Base-by-base conservation (phyloP, 2,329 filamentous ascomycete genomes). In the Trichoderma lentiforme region DNA sequence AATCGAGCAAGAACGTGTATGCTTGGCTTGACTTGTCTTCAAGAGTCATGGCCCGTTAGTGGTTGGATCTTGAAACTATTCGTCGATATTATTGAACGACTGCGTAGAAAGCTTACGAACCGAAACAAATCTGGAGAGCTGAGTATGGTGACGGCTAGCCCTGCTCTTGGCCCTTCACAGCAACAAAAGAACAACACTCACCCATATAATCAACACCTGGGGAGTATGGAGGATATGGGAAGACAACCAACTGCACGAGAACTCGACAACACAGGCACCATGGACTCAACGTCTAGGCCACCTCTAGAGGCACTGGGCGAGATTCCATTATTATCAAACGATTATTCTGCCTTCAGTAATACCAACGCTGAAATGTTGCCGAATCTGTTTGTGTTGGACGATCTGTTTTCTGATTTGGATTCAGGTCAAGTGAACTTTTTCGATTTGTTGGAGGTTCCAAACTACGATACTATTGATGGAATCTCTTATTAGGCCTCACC, bases 51-150 rank as follows among this genome's bases (percentile, higher is more conserved):
- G 62, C 62, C 62, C 12, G 62, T 65, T 15, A 65, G 62, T 12
- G 62, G 62, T 21, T 65, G 62, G 62, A 65, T 65, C 24, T 21
- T 65, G n/a, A 65, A 65, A 6, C 21, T 65, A 32, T 65, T 65
- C 6, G 62, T 65, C 4, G 62, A 65, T 7, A 65, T 65, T 51
- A 65, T 65, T 28, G 62, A 65, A 51, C 36, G 62, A 11, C 62
- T 65, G 6, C 62, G 62, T 21, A 34, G 43, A 9, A 65, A 30
- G 62, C 62, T 65, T 47, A 65, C 62, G 6, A 65, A 65, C 28
- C 28, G 62, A 32, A 65, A 47, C n/a, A 65, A 24, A 7, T 65
- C 39, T 24, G 39, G 39, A 11, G 62, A 65, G n/a, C n/a, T 53
- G 6, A 65, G 62, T n/a, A 53, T 28, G 14, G 43, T 65, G 12